Evolutionary conservation across 1,284 basidiomycete species (phyloP), one percentile per base, ranked within the genome.

Genomic region (Schizopora paradoxa): DNA sequence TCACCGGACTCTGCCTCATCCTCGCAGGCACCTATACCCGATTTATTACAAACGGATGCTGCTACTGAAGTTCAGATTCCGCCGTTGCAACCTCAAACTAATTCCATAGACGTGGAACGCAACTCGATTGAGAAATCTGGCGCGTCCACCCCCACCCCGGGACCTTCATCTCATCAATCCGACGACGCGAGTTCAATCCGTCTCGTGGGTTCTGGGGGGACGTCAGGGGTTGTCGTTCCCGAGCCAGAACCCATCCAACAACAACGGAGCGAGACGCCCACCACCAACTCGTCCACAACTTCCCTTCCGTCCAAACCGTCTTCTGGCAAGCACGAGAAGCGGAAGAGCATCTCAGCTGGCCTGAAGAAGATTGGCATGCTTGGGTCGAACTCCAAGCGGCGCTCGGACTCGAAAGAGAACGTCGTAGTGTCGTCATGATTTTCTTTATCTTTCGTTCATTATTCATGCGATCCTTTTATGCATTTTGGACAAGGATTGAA

Each of bases 351-450:
- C 40, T 66, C 79, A 29, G 66, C 74, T 16, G 67, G 68, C 33
- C 61, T 81, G 52, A 84, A 79, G 64, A 76, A 74, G 58, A 58
- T 81, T 36, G 70, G 72, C 32, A 62, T 71, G 34, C 57, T 77
- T 23, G 69, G 59, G 66, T 28, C 64, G 65, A 43, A 41, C 16
- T 41, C 45, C 14, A 11, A 32, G 28, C 69, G 65, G 55, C 65
- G 73, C 65, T 73, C 73, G 57, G 76, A 75, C 56, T 74, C 77
- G 22, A 62, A 47, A 34, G 45, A 47, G 31, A 47, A 40, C 22
- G 25, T 34, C 18, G 45, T 35, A 13, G 27, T 14, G 26, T 36
- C 47, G 6, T 48, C 37, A 45, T 7, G 7, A 21, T n/a, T 14
- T 32, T n/a, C 33, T n/a, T n/a, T n/a, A n/a, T n/a, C n/a, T n/a